A percentile compares a stretch with the other conserved stretches of the same genome.
phyloP scores from a whole-genome alignment of 1,284 basidiomycete genomes.

The Ustilago tritici region DNA sequence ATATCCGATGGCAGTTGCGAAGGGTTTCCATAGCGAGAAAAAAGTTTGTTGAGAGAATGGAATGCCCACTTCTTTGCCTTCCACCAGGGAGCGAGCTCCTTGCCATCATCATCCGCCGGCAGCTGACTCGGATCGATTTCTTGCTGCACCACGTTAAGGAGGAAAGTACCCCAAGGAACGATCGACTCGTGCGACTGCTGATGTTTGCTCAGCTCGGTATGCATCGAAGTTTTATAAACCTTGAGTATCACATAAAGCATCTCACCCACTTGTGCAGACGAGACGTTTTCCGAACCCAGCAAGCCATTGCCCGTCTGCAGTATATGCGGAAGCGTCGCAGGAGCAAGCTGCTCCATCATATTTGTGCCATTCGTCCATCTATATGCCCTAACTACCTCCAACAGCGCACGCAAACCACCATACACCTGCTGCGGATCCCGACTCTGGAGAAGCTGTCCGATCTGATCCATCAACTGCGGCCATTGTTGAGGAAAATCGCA shows the following conservation, averaged over 20 bases:
- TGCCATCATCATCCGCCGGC: constrained; percentile 56
- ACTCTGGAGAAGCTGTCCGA: constrained; percentile 57
- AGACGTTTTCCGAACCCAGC: constrained; percentile 55
- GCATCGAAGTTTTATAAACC: constrained; percentile 67
- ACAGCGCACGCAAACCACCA: constrained; percentile 63
- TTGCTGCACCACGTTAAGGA: constrained; percentile 65
- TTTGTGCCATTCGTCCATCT: constrained; percentile 61
- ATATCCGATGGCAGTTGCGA: constrained; percentile 65
- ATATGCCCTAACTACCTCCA: constrained; percentile 65
- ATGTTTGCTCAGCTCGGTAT: constrained; percentile 59
- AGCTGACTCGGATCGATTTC: constrained; percentile 51
- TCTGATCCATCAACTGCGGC: constrained; percentile 63
- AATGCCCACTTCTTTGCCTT: constrained; percentile 70
- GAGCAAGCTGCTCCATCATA: constrained; percentile 61
- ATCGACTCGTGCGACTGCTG: constrained; percentile 66
- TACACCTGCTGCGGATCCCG: constrained; percentile 53
- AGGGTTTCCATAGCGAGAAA: constrained; percentile 66
- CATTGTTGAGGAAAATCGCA: constrained; percentile 64
- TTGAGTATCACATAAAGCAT: constrained; percentile 66
- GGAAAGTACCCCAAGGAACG: constrained; percentile 66
- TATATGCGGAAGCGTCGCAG: constrained; percentile 61
- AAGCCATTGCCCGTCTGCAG: constrained; percentile 55
- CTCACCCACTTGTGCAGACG: constrained; percentile 60
- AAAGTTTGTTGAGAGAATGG: constrained; percentile 68
- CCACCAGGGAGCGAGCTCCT: constrained; percentile 61